Evolutionary conservation across 2,329 filamentous ascomycete genomes (phyloP).

Genomic region (Davidsoniella neocaledoniae): DNA sequence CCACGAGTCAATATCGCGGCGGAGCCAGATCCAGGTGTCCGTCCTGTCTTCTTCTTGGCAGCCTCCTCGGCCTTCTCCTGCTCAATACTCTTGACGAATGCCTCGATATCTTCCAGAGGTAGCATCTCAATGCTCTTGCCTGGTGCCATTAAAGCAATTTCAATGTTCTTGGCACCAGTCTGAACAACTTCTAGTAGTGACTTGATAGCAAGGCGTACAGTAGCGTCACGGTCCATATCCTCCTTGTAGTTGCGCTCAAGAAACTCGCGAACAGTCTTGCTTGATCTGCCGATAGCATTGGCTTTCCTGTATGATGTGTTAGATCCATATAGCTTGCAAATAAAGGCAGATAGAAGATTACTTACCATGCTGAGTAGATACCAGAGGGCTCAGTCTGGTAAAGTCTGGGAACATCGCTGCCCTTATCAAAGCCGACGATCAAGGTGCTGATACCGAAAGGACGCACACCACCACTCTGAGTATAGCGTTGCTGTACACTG

Average conservation of each 20-base stretch:
- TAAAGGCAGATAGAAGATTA: slow-evolving; percentile 17
- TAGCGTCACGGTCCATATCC: slow-evolving; percentile 89
- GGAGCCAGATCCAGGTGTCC: slow-evolving; percentile 50
- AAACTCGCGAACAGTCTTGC: slow-evolving; percentile 98
- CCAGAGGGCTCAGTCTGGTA: slow-evolving; percentile 99
- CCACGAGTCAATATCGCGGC: slow-evolving; percentile 59
- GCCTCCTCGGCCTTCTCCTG: slow-evolving; percentile 99
- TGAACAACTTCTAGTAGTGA: slow-evolving; percentile 95
- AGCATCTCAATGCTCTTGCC: slow-evolving; percentile 86
- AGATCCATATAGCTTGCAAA: background rate
- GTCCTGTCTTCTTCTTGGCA: slow-evolving; percentile 83
- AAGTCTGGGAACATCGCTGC: slow-evolving; percentile 70
- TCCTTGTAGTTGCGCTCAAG: slow-evolving; percentile 98
- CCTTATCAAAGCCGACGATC: slow-evolving; percentile 95
- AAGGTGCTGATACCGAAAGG: slow-evolving; percentile 98
- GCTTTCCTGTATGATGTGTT: slow-evolving; percentile 57
- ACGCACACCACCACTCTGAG: slow-evolving; percentile 91
- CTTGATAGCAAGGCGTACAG: slow-evolving; percentile 94
- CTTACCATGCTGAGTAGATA: slow-evolving; percentile 94
- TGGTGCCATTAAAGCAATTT: slow-evolving; percentile 95
- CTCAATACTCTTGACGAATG: slow-evolving; percentile 97
- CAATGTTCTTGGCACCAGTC: slow-evolving; percentile 98
- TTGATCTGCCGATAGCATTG: slow-evolving; percentile 93
- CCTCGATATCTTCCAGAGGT: slow-evolving; percentile 88
- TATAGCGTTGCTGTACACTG: slow-evolving; percentile 96